Conservation (phyloP, 495 filamentous ascomycete genomes). For the Talaromyces trachyspermus region DNA sequence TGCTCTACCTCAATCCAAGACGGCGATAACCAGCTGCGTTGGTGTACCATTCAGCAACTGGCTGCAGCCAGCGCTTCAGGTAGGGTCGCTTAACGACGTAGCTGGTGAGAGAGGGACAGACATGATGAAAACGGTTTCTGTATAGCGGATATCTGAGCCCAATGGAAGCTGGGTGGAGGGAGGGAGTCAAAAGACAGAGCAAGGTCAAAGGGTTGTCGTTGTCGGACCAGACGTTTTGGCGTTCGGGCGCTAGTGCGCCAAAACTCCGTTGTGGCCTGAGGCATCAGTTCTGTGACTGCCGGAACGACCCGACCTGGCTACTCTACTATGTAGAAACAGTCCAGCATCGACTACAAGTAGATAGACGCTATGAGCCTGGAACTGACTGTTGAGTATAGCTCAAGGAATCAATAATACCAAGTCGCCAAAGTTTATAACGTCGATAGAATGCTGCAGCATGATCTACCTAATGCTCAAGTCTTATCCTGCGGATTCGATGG, state of each 20-base stretch:
- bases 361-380: too few relatives aligned
- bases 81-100: slow-evolving; percentile 76
- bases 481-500: too few relatives aligned
- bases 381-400: too few relatives aligned
- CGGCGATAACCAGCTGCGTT: slow-evolving; percentile 86
- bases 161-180: slow-evolving; percentile 20
- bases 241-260: slow-evolving; percentile 1
- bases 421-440: too few relatives aligned
- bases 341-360: too few relatives aligned
- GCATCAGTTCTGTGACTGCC: background rate
- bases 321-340: too few relatives aligned
- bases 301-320: background rate
- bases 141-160: too few relatives aligned
- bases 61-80: slow-evolving; percentile 68
- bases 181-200: slow-evolving; percentile 9
- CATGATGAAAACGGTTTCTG: slow-evolving; percentile 47
- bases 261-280: slow-evolving; percentile 2
- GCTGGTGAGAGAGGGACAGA: slow-evolving; percentile 63
- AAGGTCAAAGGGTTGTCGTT: slow-evolving; percentile 5
- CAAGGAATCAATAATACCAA: too few relatives aligned
- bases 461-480: too few relatives aligned
- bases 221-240: background rate
- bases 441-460: too few relatives aligned
- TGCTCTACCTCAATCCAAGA: slow-evolving; percentile 74
- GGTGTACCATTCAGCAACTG: slow-evolving; percentile 75